Base-by-base conservation (phyloP, 306 rosid species). In the Prosopis cineraria region DNA sequence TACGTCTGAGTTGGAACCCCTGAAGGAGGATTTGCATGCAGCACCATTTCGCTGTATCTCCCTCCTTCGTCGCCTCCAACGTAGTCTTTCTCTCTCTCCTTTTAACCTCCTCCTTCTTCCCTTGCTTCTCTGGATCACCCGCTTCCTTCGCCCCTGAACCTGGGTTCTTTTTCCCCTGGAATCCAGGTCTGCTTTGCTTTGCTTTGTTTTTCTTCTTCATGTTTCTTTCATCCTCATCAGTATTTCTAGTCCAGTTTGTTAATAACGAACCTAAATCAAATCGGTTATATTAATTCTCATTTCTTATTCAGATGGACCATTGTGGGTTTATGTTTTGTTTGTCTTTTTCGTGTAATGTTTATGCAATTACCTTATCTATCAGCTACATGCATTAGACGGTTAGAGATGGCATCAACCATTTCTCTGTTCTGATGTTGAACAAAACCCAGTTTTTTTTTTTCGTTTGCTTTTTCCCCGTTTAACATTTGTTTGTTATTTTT, bases 61-160 rank as follows among this genome's bases (percentile, higher is more conserved):
- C 85, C 84, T 75, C 33, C 80, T 45, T 58, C 79, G 7, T 53
- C 70, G 75, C 83, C 50, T 4, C 43, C 72, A 50, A 20, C 70
- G 4, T 53, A 2, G 20, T 12, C 39, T 27, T 44, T 27, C 22
- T 24, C 22, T 70, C 6, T 5, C 14, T 12, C 48, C 3, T 66
- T 22, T 37, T n/a, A 66, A 10, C 33, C 71, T n/a, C 27, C 16
- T 24, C 6, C 27, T 20, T 22, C 29, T 30, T 29, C 37, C 27
- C 52, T 27, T 41, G 30, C 13, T 25, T 41, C 55, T 68, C 53
- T 14, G 17, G 27, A 27, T 68, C 72, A 40, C n/a, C 53, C 7
- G 5, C 2, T 25, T 20, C 22, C 4, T 33, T n/a, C 16, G 30
- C 33, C 31, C 8, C 10, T 14, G 41, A 64, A 63, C 45, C 69